Evolutionary conservation across 2,329 filamentous ascomycete species (phyloP).

Genomic region (Aschersonia sp.): DNA sequence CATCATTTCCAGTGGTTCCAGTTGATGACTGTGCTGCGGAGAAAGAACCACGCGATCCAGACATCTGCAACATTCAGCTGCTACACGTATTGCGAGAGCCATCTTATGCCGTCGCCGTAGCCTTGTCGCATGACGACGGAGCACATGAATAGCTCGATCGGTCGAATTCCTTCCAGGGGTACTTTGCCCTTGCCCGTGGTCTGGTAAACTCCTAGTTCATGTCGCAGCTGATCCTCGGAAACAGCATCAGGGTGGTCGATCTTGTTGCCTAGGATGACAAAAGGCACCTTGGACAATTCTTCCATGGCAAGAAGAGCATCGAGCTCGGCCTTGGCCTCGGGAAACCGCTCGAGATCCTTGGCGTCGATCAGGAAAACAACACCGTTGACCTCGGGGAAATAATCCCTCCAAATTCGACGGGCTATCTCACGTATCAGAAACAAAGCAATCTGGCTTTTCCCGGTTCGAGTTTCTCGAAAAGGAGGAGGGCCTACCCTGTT

Average conservation of each 20-base stretch:
- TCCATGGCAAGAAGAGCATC: conserved; percentile 95
- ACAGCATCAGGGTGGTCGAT: conserved; percentile 96
- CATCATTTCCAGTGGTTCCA: no score
- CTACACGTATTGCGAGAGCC: conserved; percentile 85
- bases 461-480: neutral
- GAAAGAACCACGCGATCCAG: no score
- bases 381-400: conserved; percentile 90
- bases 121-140: conserved; percentile 97
- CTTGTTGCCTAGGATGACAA: conserved; percentile 96
- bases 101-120: conserved; percentile 82
- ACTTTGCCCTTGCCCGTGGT: conserved; percentile 95
- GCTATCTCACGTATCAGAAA: conserved; percentile 29
- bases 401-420: conserved; percentile 89
- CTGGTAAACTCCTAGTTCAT: conserved; percentile 87
- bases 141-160: conserved; percentile 98
- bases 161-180: conserved; percentile 77
- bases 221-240: conserved; percentile 86
- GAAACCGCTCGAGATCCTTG: conserved; percentile 89
- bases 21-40: no score
- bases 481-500: conserved; percentile 50
- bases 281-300: conserved; percentile 88
- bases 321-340: conserved; percentile 91
- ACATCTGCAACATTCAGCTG: neutral
- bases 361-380: conserved; percentile 97
- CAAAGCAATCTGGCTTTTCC: neutral